Base-by-base conservation (phyloP, 108 stramenopile species). In the Nannochloropsis gaditana region DNA sequence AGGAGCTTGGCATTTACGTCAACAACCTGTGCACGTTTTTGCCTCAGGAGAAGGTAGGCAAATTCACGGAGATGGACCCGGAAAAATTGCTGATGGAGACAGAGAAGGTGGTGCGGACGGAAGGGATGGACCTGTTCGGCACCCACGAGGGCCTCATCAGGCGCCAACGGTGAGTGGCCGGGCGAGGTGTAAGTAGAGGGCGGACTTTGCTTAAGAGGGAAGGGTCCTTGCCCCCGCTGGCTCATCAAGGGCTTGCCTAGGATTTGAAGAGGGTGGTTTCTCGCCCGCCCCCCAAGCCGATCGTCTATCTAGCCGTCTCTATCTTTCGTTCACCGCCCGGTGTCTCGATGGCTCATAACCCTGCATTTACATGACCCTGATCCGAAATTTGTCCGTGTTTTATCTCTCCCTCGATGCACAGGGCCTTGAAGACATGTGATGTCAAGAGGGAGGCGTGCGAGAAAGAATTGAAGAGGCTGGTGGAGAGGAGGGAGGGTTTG, bases 21-120 rank as follows among this genome's bases (percentile, higher is more conserved):
- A 94, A 96, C 84, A 99, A 99, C 87, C 91, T 97, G 15, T 97
- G 96, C 90, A 95, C 96, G 43, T 96, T 99, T 84, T 86, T 99
- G 19, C 98, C 98, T 9, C 98, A 99, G 89, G 97, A 99, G 79
- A 91, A 91, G 85, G 97, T 99, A 9, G 95, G 95, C 9, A 92
- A 87, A 73, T 99, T 99, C 86, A 92, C 93, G n/a, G 94, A 93
- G 21, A 92, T 95, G 85, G 85, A 92, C 79, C 88, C 93, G 42
- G 85, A 93, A 83, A 88, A 94, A 41, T 90, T 97, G 6, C 86
- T 97, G 44, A 42, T 92, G 4, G 95, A 98, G 85, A 96, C 95
- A 42, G 93, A 95, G 87, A 95, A 95, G 84, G 91, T 93, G 43
- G 80, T 96, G 21, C n/a, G 59, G 4, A 73, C 59, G 5, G 90